A percentile compares a stretch with the other conserved stretches of the same genome.
phyloP scores from a whole-genome alignment of 2,329 filamentous ascomycete genomes.

The Aspergillus hiratsukae region DNA sequence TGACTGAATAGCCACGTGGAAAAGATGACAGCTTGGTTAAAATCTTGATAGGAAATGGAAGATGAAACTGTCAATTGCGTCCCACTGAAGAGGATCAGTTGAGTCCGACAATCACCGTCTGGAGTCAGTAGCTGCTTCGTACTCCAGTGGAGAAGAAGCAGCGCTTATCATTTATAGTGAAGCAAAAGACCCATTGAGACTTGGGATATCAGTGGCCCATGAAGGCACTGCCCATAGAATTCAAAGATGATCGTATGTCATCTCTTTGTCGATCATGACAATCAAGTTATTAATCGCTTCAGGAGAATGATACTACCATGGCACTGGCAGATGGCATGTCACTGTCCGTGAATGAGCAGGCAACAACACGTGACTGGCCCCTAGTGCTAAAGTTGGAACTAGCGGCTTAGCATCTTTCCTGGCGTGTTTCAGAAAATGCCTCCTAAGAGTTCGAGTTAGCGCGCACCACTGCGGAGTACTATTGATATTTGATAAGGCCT shows the following conservation, averaged over 20 bases:
- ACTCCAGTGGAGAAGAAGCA: neutral
- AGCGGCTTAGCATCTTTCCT: neutral
- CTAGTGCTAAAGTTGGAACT: neutral
- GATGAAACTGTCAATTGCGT: neutral
- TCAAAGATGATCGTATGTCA: neutral
- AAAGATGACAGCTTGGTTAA: neutral
- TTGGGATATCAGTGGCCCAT: neutral
- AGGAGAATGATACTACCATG: too few species aligned
- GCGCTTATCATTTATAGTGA: neutral
- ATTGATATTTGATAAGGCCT: neutral
- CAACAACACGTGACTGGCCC: neutral
- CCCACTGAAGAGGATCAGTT: too few species aligned
- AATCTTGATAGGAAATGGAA: neutral
- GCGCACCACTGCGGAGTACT: neutral
- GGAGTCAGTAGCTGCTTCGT: neutral
- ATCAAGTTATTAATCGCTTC: neutral
- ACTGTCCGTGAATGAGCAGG: neutral
- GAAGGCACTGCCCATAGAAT: neutral
- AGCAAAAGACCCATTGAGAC: neutral
- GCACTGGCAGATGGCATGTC: too few species aligned
- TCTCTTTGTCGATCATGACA: neutral
- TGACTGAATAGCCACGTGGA: neutral
- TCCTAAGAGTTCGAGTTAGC: neutral
- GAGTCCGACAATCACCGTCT: neutral
- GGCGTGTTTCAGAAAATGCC: neutral